A percentile compares a stretch with the other conserved stretches of the same genome.
phyloP scores from a whole-genome alignment of 1,284 basidiomycete species.

The Farysia itapuensis region DNA sequence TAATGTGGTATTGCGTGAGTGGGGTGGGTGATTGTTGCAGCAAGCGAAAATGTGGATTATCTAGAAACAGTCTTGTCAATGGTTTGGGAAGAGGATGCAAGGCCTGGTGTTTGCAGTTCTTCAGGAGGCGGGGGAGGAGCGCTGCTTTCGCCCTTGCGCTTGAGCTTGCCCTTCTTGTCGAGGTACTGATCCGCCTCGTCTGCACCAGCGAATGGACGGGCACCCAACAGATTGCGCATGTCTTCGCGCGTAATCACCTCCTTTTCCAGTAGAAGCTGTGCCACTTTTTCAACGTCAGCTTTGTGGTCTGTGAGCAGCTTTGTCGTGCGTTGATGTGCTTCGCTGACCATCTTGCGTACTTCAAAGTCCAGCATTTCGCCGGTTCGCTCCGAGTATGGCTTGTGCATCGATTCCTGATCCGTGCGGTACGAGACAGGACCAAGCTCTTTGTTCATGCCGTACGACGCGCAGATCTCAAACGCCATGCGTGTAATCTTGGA shows the following conservation, averaged over 20 bases:
- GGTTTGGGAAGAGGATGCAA: constrained; percentile 9
- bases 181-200: constrained; percentile 64
- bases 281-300: constrained; percentile 91
- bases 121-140: constrained; percentile 55
- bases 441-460: constrained; percentile 89
- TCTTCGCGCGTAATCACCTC: constrained; percentile 93
- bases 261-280: constrained; percentile 82
- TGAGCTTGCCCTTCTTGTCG: constrained; percentile 53
- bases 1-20: too few relatives aligned
- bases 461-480: constrained; percentile 73
- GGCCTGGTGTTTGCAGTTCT: constrained; percentile 36
- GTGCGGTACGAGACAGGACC: constrained; percentile 95
- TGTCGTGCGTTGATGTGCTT: constrained; percentile 81
- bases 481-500: constrained; percentile 98
- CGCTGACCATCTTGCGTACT: constrained; percentile 91
- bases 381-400: constrained; percentile 97
- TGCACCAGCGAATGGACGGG: constrained; percentile 75
- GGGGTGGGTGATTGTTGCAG: too few relatives aligned
- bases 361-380: constrained; percentile 85
- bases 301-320: constrained; percentile 79
- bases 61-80: neutral
- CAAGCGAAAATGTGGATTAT: too few relatives aligned
- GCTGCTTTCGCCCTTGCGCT: constrained; percentile 46
- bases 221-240: constrained; percentile 81
- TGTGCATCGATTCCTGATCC: constrained; percentile 85